These are phyloP conservation scores for Scopulariopsis brevicaulis DNA, from an alignment of 2,329 filamentous ascomycete genomes.

Conservation along the genomic window DNA sequence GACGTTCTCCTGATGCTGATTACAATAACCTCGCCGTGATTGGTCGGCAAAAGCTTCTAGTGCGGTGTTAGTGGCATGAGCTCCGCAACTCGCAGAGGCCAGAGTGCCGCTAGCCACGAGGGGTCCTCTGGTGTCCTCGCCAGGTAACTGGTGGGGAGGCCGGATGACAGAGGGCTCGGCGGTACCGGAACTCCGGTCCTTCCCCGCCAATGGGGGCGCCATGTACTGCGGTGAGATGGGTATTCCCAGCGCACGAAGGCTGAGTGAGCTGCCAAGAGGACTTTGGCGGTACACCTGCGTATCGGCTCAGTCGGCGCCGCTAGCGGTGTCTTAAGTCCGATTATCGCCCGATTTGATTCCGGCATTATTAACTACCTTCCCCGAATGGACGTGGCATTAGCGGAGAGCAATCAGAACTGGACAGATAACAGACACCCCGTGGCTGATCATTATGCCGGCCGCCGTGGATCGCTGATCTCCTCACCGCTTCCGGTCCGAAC, in stretches of 20 bases:
- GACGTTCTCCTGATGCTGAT: not conserved
- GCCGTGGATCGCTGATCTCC: too few relatives aligned
- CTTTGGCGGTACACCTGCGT: not conserved
- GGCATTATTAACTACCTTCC: not conserved
- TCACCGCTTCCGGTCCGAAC: too few relatives aligned
- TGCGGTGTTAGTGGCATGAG: not conserved
- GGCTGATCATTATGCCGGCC: too few relatives aligned
- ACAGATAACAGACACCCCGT: too few relatives aligned
- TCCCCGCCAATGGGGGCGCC: not conserved
- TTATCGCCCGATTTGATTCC: not conserved
- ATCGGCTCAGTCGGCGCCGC: not conserved
- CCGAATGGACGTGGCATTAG: too few relatives aligned
- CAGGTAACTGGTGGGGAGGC: not conserved
- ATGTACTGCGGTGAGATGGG: not conserved
- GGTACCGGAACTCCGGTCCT: not conserved
- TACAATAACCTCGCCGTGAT: not conserved
- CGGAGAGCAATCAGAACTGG: too few relatives aligned
- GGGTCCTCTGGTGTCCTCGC: not conserved
- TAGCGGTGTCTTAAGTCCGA: not conserved
- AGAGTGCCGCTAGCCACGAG: not conserved
- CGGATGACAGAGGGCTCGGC: not conserved
- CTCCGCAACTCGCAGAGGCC: not conserved
- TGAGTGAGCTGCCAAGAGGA: not conserved
- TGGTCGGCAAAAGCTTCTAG: not conserved
- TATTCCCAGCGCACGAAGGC: not conserved